phyloP scores from a whole-genome alignment of 345 rosid genomes.

The Dipteronia dyeriana region DNA sequence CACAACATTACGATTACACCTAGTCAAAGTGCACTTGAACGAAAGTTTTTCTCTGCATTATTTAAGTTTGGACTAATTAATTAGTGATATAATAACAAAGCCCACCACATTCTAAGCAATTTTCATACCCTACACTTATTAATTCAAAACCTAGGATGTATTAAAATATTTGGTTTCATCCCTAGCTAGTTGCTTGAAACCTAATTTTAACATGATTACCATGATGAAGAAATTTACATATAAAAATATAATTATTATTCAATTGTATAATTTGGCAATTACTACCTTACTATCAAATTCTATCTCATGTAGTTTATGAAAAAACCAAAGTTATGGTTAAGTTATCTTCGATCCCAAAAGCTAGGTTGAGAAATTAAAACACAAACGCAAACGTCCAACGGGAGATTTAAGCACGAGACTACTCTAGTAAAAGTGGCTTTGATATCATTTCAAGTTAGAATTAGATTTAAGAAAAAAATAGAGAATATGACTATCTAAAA shows the following conservation, averaged over 20 bases:
- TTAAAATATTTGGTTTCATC: background rate
- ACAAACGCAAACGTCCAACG: too few relatives aligned
- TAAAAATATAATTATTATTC: background rate
- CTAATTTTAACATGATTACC: background rate
- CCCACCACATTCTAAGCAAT: background rate
- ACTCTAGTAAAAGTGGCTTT: too few relatives aligned
- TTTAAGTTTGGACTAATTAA: slow-evolving; percentile 11
- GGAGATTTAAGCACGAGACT: too few relatives aligned
- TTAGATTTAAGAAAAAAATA: too few relatives aligned
- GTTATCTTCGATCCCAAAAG: too few relatives aligned
- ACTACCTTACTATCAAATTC: background rate
- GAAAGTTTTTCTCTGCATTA: background rate
- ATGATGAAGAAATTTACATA: background rate
- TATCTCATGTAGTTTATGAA: background rate
- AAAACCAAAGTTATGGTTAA: background rate
- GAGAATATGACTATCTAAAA: too few relatives aligned
- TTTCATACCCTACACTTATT: background rate
- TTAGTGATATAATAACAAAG: too few relatives aligned
- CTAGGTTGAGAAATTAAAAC: background rate
- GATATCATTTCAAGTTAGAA: too few relatives aligned
- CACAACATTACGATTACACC: background rate
- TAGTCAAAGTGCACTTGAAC: slow-evolving; percentile 31
- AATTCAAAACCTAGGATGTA: background rate
- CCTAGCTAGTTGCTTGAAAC: background rate
- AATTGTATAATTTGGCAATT: too few relatives aligned